Conservation (phyloP, 1,284 basidiomycete species). For the Malassezia vespertilionis region DNA sequence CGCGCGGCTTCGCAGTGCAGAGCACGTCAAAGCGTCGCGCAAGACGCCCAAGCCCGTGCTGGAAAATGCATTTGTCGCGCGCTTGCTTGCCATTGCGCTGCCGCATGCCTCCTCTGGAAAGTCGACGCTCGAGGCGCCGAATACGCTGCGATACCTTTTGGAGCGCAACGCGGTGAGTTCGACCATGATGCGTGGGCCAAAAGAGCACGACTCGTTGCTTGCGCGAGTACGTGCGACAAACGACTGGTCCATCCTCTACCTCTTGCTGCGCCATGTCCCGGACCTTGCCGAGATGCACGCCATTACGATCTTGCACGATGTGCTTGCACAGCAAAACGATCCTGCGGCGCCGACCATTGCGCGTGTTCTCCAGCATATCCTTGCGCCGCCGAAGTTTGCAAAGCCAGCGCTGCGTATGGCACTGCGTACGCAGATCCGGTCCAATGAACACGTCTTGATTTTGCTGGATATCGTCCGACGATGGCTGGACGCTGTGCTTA, state of each 20-base stretch:
- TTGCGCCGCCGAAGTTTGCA: constrained; percentile 11
- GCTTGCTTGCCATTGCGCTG: constrained; percentile 6
- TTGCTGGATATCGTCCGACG: constrained; percentile 12
- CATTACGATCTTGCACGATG: constrained; percentile 8
- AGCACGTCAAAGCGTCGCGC: constrained; percentile 11
- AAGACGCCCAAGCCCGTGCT: constrained; percentile 13
- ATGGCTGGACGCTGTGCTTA: constrained; percentile 8
- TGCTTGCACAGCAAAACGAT: constrained; percentile 1
- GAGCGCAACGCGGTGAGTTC: constrained; percentile 11
- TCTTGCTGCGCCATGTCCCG: constrained; percentile 16
- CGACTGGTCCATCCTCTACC: constrained; percentile 12
- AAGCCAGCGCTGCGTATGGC: constrained; percentile 16
- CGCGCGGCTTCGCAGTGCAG: constrained; percentile 5
- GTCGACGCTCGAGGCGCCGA: constrained; percentile 1
- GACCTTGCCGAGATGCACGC: constrained; percentile 13
- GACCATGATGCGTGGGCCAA: constrained; percentile 3
- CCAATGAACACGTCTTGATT: constrained; percentile 11
- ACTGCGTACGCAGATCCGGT: constrained; percentile 14
- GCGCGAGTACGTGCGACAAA: constrained; percentile 4
- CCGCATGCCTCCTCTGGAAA: neutral
- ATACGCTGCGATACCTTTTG: constrained; percentile 16
- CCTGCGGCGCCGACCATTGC: constrained; percentile 5
- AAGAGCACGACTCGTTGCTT: neutral
- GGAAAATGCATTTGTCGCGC: constrained; percentile 1
- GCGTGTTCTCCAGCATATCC: constrained; percentile 16